phyloP scores from a whole-genome alignment of 257 asterid species.

The Perilla frutescens region DNA sequence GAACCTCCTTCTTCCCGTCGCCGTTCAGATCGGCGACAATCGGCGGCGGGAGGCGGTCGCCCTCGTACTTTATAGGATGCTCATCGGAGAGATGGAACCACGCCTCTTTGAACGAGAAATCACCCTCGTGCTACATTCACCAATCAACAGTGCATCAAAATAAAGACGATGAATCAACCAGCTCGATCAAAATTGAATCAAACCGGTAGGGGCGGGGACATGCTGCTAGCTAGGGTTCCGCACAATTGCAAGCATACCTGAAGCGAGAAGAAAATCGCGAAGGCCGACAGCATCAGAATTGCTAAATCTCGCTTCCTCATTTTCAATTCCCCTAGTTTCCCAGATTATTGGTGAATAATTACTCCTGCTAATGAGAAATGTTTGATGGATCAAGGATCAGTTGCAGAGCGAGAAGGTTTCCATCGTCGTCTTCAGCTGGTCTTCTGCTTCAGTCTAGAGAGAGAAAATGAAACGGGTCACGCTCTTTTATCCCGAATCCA shows the following conservation, averaged over 20 bases:
- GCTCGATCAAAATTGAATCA: background rate
- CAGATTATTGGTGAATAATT: background rate
- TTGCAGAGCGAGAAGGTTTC: conserved; percentile 25
- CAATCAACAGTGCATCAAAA: conserved; percentile 22
- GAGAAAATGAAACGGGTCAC: conserved; percentile 1
- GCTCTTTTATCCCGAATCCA: too few relatives aligned
- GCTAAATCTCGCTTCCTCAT: conserved; percentile 99
- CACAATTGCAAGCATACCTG: conserved; percentile 56
- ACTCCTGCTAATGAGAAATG: conserved; percentile 12
- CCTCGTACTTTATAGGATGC: conserved; percentile 89
- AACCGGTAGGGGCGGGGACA: too few relatives aligned
- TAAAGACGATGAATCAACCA: background rate
- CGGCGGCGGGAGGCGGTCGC: conserved; percentile 95
- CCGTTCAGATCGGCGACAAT: conserved; percentile 96
- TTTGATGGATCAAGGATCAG: conserved; percentile 37
- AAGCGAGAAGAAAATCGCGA: conserved; percentile 97
- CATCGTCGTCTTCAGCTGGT: conserved; percentile 25
- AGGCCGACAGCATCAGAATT: conserved; percentile 92
- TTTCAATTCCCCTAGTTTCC: conserved; percentile 26
- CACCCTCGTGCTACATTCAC: conserved; percentile 84
- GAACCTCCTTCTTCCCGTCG: conserved; percentile 89
- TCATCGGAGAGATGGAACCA: conserved; percentile 94
- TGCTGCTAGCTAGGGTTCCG: conserved; percentile 32
- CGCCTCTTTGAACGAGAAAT: conserved; percentile 95
- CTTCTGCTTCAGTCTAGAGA: conserved; percentile 36